Conservation (phyloP, 1,284 basidiomycete species). For the Papiliotrema flavescens region DNA sequence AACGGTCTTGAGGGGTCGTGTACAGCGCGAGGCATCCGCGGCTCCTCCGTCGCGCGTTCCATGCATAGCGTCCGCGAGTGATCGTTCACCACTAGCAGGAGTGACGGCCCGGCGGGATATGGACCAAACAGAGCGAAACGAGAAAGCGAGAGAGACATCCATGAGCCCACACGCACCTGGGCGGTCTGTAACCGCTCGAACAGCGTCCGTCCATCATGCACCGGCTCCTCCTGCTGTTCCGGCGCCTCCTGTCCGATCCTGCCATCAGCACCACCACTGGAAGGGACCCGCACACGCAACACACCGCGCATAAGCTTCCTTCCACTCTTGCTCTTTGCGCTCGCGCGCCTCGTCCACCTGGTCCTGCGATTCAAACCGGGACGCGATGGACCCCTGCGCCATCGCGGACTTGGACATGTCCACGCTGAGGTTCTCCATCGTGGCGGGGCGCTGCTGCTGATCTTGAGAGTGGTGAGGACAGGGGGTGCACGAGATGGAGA, state of each 20-base stretch:
- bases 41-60: no score
- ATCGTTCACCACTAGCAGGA: no score
- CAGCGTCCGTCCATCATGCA: constrained; percentile 82
- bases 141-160: no score
- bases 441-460: not conserved
- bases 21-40: no score
- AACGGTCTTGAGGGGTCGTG: no score
- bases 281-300: not conserved
- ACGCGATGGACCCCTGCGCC: constrained; percentile 34
- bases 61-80: no score
- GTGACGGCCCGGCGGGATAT: no score
- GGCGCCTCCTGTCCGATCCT: constrained; percentile 85
- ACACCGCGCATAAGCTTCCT: constrained; percentile 83
- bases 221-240: constrained; percentile 58
- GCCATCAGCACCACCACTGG: not conserved
- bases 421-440: constrained; percentile 8
- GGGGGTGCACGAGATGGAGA: no score
- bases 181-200: constrained; percentile 63
- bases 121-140: no score
- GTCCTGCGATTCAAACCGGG: constrained; percentile 60
- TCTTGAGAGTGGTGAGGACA: no score
- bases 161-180: constrained; percentile 60
- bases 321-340: constrained; percentile 80
- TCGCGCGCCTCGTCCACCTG: constrained; percentile 75
- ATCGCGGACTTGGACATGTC: constrained; percentile 10